Base-by-base conservation (phyloP, 352 stramenopile genomes). In the Globisporangium sylvaticum region DNA sequence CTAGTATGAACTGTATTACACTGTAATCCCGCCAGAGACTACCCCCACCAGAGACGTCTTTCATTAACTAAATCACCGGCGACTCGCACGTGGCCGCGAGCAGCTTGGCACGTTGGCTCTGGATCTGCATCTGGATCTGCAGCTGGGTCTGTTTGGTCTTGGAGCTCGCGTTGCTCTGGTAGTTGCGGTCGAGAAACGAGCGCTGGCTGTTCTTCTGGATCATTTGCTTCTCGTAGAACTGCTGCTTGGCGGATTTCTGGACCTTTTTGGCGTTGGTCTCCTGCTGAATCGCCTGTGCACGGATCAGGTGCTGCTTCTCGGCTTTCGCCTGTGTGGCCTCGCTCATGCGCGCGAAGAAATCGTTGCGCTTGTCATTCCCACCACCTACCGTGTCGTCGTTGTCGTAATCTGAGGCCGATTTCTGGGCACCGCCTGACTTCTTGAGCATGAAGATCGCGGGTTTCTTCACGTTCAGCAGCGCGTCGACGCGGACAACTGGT, bases 161-260 rank as follows among this genome's bases (percentile, higher is more conserved):
- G 0, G 78, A 77, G n/a, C 67, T 80, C 22, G 62, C 70, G 55
- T 37, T 83, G 3, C 69, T 68, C 34, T 67, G 71, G 65, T 91
- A 89, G 61, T 92, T 91, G 24, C 81, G 81, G n/a, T 89, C 80
- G 4, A 89, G 71, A 34, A 90, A 90, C 1, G 74, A 80, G 62
- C 74, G 76, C 44, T 84, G 73, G 12, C 72, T 76, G 50, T 77
- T 74, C 55, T 87, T 87, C 64, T 87, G 73, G 34, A 76, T 31
- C 32, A 90, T 74, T 34, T 77, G 69, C 66, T 88, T 88, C 59
- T 92, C 82, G 55, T 92, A 94, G 62, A 78, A 83, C 65, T 83
- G 73, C 63, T 92, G 86, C 31, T 76, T 89, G 6, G 79, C 59
- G 4, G 73, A 82, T 62, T 92, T 91, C 18, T 57, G 29, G 20